phyloP scores from a whole-genome alignment of 2,329 filamentous ascomycete species.

The Ilyonectria mors-panacis region DNA sequence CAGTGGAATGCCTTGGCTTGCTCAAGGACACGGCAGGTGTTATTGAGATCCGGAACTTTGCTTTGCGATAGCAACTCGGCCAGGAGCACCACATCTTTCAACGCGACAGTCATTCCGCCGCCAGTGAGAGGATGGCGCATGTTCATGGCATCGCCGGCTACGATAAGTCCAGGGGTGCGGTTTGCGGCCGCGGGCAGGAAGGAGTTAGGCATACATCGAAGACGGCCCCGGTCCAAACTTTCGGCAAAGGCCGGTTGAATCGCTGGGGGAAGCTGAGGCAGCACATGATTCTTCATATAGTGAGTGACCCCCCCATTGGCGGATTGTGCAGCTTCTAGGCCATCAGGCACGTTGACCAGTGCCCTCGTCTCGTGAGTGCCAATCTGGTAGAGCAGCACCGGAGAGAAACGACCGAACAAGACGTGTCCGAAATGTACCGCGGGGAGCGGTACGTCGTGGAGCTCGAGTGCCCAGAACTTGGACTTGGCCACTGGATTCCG shows the following conservation, averaged over 20 bases:
- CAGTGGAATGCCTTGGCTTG: background rate
- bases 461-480: background rate
- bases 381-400: conserved; percentile 4
- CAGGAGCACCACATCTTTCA: conserved; percentile 12
- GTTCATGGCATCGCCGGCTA: conserved; percentile 9
- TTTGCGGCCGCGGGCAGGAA: background rate
- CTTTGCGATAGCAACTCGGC: background rate
- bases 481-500: background rate
- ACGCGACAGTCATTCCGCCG: conserved; percentile 11
- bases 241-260: background rate
- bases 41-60: background rate
- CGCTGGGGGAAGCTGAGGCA: background rate
- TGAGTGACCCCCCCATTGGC: too few species aligned
- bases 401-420: background rate
- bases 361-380: background rate
- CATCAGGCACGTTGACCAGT: background rate
- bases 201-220: background rate
- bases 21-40: background rate
- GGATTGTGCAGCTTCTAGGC: too few species aligned
- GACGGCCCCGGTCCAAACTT: background rate
- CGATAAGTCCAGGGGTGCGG: background rate
- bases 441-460: background rate
- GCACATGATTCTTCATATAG: background rate
- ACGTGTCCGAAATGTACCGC: background rate
- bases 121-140: conserved; percentile 16